phyloP scores from a whole-genome alignment of 495 filamentous ascomycete species.

The Tirmania nivea region DNA sequence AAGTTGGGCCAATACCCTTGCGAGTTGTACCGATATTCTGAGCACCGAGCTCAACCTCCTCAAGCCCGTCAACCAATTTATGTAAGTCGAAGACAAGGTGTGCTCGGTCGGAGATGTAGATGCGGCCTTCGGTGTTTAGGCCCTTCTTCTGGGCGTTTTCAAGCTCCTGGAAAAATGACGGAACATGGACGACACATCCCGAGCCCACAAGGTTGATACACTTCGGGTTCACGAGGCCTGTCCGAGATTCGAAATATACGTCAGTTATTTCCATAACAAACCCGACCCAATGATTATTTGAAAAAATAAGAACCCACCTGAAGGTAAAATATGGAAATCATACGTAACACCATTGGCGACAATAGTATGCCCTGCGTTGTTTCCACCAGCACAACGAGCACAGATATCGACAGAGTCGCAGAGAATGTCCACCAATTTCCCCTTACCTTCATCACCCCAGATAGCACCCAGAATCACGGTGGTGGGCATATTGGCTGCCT shows the following conservation, averaged over 20 bases:
- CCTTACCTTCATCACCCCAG: slow-evolving; percentile 58
- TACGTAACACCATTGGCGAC: slow-evolving; percentile 39
- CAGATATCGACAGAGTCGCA: slow-evolving; percentile 35
- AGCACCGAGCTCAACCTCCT: slow-evolving; percentile 49
- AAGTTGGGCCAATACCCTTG: slow-evolving; percentile 57
- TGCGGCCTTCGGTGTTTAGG: slow-evolving; percentile 39
- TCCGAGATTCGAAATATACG: slow-evolving; percentile 4
- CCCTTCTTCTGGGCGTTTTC: slow-evolving; percentile 49
- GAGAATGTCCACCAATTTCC: slow-evolving; percentile 49
- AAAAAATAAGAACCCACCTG: slow-evolving; percentile 15
- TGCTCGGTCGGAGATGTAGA: slow-evolving; percentile 61
- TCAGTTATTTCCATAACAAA: too few relatives aligned
- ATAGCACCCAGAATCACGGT: slow-evolving; percentile 42
- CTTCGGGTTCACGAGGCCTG: slow-evolving; percentile 51
- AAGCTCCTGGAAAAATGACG: slow-evolving; percentile 74
- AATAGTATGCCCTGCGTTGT: slow-evolving; percentile 40
- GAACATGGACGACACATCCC: slow-evolving; percentile 67
- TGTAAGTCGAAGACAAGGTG: slow-evolving; percentile 76
- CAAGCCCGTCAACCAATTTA: slow-evolving; percentile 56
- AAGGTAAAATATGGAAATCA: slow-evolving; percentile 52
- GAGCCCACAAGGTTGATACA: slow-evolving; percentile 71
- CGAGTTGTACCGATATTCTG: slow-evolving; percentile 35
- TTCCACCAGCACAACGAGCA: slow-evolving; percentile 42
- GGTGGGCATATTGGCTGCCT: slow-evolving; percentile 6
- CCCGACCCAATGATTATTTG: too few relatives aligned